Evolutionary conservation across 2,329 filamentous ascomycete genomes (phyloP).

Genomic region (Fusarium brachygibbosum): DNA sequence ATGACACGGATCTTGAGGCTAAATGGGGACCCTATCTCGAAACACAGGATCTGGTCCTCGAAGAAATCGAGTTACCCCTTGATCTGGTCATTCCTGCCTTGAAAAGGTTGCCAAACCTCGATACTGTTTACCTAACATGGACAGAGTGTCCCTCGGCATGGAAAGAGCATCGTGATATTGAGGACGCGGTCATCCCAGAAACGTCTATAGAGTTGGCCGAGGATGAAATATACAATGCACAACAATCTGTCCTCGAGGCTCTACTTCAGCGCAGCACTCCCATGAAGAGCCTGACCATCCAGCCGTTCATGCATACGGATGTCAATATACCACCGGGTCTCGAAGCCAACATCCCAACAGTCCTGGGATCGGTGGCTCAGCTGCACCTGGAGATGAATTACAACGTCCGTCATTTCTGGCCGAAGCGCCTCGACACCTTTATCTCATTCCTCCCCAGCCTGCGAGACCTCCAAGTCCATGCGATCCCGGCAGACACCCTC

Average conservation of each 20-base stretch:
- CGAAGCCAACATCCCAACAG: constrained; percentile 13
- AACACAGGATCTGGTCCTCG: constrained; percentile 17
- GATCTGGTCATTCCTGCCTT: constrained; percentile 33
- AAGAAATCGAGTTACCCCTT: constrained; percentile 16
- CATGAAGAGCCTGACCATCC: constrained; percentile 39
- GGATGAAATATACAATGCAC: constrained; percentile 27
- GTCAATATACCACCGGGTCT: constrained; percentile 16
- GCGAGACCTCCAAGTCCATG: constrained; percentile 30
- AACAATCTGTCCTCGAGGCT: constrained; percentile 40
- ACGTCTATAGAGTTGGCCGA: constrained; percentile 35
- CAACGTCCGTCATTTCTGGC: constrained; percentile 17
- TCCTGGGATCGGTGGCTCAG: constrained; percentile 31
- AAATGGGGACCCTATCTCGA: constrained; percentile 21
- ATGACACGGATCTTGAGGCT: constrained; percentile 2
- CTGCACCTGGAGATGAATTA: constrained; percentile 26
- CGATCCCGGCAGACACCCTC: not conserved
- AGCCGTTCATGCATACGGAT: constrained; percentile 31
- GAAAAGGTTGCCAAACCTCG: constrained; percentile 38
- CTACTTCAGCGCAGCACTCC: constrained; percentile 28
- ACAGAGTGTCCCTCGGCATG: constrained; percentile 34
- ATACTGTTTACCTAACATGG: constrained; percentile 45
- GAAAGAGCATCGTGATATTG: constrained; percentile 13
- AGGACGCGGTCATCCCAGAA: constrained; percentile 30
- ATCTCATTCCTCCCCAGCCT: constrained; percentile 42
- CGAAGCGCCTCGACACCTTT: constrained; percentile 38